These are phyloP conservation scores for Gloeopeniophorella convolvens DNA, from an alignment of 768 basidiomycete genomes.

Conservation along the genomic window DNA sequence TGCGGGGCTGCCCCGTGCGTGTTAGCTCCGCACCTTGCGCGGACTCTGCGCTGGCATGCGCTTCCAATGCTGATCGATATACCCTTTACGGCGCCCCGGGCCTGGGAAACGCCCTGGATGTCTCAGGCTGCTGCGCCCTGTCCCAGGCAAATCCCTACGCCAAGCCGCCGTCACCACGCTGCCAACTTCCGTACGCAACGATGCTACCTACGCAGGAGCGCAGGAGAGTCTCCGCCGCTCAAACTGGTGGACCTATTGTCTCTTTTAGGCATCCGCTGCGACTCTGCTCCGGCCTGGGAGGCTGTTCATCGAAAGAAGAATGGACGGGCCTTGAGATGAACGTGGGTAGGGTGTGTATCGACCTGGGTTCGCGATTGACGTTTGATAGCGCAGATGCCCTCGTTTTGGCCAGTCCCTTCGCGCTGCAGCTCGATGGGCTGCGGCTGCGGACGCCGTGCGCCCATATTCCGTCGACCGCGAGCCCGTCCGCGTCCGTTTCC, in stretches of 20 bases:
- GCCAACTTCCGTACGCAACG: too few species aligned
- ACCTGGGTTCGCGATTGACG: constrained; percentile 2
- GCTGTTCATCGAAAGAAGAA: background rate
- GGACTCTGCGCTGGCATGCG: constrained; percentile 10
- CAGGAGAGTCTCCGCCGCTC: too few species aligned
- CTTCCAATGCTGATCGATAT: constrained; percentile 11
- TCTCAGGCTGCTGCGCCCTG: background rate
- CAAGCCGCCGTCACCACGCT: too few species aligned
- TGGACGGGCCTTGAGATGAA: background rate
- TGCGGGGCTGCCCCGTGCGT: too few species aligned
- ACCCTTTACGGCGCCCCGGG: background rate
- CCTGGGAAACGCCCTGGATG: background rate
- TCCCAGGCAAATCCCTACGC: too few species aligned
- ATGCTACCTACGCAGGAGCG: too few species aligned
- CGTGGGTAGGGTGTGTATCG: background rate
- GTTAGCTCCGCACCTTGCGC: constrained; percentile 2
- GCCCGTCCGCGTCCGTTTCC: background rate
- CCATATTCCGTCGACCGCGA: background rate
- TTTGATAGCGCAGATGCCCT: constrained; percentile 10
- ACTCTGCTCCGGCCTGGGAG: background rate
- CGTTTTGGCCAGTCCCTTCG: background rate
- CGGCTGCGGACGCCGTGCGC: constrained; percentile 1
- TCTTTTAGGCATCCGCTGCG: background rate
- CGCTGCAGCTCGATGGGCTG: background rate
- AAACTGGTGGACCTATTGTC: background rate